A percentile compares a stretch with the other conserved stretches of the same genome.
phyloP scores from a whole-genome alignment of 768 basidiomycete genomes.

The Lentinus tigrinus region DNA sequence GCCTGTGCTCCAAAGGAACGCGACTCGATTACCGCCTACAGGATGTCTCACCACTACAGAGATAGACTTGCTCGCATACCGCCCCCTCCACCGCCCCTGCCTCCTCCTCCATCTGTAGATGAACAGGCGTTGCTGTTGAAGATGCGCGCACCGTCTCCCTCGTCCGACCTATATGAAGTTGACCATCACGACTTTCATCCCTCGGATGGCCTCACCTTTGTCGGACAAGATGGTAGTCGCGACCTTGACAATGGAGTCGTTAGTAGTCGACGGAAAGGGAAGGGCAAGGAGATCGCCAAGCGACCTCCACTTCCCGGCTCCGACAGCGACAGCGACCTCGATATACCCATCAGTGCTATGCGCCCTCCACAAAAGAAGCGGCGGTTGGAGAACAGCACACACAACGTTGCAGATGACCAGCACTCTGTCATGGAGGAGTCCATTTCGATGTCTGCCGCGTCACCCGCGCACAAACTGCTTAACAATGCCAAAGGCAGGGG shows the following conservation, averaged over 20 bases:
- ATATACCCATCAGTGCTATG: slow-evolving; percentile 40
- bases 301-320: slow-evolving; percentile 50
- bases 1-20: slow-evolving; percentile 52
- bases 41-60: slow-evolving; percentile 59
- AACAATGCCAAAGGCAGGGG: slow-evolving; percentile 51
- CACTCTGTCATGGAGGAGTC: slow-evolving; percentile 39
- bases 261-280: slow-evolving; percentile 34
- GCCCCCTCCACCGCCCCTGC: slow-evolving; percentile 38
- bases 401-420: slow-evolving; percentile 45
- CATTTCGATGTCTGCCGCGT: slow-evolving; percentile 27
- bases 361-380: slow-evolving; percentile 60
- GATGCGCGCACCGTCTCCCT: slow-evolving; percentile 35
- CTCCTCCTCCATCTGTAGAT: slow-evolving; percentile 28
- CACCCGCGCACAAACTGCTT: slow-evolving; percentile 29
- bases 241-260: slow-evolving; percentile 52
- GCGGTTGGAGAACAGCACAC: slow-evolving; percentile 47
- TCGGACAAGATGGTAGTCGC: slow-evolving; percentile 52
- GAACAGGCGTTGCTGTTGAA: slow-evolving; percentile 37
- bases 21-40: slow-evolving; percentile 59
- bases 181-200: slow-evolving; percentile 17
- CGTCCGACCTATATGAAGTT: slow-evolving; percentile 30
- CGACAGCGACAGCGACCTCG: slow-evolving; percentile 59
- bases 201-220: slow-evolving; percentile 13
- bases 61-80: slow-evolving; percentile 46
- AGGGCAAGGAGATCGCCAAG: slow-evolving; percentile 48